A percentile compares a stretch with the other conserved stretches of the same genome.
Conservation (phyloP, 768 basidiomycete genomes). For the Naematelia aurantialba region DNA sequence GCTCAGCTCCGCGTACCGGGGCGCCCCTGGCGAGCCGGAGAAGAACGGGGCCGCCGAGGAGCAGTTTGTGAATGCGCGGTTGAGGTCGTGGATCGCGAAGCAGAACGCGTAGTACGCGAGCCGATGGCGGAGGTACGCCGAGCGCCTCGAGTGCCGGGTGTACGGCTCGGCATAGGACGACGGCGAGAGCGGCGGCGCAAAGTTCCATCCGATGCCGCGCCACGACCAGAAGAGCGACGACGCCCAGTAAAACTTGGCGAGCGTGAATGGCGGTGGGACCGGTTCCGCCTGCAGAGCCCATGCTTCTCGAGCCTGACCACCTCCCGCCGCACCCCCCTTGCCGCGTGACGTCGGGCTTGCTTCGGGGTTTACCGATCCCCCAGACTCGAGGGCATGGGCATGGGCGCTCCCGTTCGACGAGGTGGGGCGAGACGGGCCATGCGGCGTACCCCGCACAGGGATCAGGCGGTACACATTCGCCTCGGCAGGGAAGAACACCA, state of each 20-base stretch:
- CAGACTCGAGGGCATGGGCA: no score
- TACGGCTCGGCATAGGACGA: conserved; percentile 24
- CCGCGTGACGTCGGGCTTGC: neutral
- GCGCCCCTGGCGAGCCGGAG: conserved; percentile 13
- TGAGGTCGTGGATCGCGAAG: conserved; percentile 20
- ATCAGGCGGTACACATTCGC: conserved; percentile 13
- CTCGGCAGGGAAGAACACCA: conserved; percentile 33
- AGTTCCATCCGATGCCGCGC: conserved; percentile 35
- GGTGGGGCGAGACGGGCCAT: neutral
- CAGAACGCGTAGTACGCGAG: conserved; percentile 2
- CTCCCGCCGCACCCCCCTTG: no score
- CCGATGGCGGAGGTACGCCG: conserved; percentile 12
- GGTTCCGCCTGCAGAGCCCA: conserved; percentile 22
- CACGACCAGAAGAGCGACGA: conserved; percentile 25
- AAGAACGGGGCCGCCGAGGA: conserved; percentile 25
- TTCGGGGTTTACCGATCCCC: no score
- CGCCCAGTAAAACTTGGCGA: conserved; percentile 37
- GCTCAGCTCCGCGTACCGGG: conserved; percentile 13
- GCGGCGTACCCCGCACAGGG: neutral
- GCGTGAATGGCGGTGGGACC: conserved; percentile 27
- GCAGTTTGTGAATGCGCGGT: conserved; percentile 21
- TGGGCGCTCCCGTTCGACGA: no score
- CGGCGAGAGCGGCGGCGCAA: conserved; percentile 14
- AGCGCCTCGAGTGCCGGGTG: conserved; percentile 18
- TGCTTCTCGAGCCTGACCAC: neutral